A percentile compares a stretch with the other conserved stretches of the same genome.
Conservation (phyloP, 345 rosid genomes). For the Stellera chamaejasme region DNA sequence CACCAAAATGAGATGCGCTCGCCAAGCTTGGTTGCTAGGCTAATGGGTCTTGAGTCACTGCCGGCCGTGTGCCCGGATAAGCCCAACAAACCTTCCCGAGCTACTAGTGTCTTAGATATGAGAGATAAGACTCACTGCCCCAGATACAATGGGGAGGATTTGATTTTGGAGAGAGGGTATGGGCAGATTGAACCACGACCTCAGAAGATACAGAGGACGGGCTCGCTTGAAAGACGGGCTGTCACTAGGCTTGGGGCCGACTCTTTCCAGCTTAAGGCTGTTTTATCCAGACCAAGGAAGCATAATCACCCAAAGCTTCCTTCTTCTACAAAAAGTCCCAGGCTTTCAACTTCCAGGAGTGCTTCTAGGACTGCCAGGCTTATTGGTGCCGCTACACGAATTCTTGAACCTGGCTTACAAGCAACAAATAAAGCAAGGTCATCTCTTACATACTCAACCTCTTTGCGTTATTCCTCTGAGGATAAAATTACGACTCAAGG, state of each 20-base stretch:
- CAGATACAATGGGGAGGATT: conserved; percentile 21
- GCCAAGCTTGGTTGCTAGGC: conserved; percentile 84
- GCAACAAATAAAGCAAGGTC: conserved; percentile 49
- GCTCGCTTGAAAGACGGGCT: conserved; percentile 36
- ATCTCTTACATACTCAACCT: conserved; percentile 38
- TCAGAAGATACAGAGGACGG: conserved; percentile 83
- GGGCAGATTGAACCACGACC: conserved; percentile 52
- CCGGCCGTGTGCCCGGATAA: conserved; percentile 54
- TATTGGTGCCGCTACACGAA: conserved; percentile 76
- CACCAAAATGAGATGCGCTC: conserved; percentile 57
- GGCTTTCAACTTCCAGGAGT: conserved; percentile 41
- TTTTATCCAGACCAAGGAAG: conserved; percentile 54
- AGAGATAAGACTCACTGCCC: conserved; percentile 14
- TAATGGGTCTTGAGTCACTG: conserved; percentile 93
- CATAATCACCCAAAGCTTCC: conserved; percentile 52
- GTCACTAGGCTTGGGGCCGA: conserved; percentile 79
- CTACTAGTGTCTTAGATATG: conserved; percentile 22
- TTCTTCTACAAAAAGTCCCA: conserved; percentile 60
- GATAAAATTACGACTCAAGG: conserved; percentile 22
- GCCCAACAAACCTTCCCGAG: conserved; percentile 32
- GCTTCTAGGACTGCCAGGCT: conserved; percentile 56
- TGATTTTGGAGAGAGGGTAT: conserved; percentile 25
- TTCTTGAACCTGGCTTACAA: conserved; percentile 82
- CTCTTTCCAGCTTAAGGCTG: conserved; percentile 69
- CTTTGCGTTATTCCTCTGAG: conserved; percentile 15